Evolutionary conservation across 2,329 filamentous ascomycete species (phyloP).

Genomic region (Aspergillus sp.): DNA sequence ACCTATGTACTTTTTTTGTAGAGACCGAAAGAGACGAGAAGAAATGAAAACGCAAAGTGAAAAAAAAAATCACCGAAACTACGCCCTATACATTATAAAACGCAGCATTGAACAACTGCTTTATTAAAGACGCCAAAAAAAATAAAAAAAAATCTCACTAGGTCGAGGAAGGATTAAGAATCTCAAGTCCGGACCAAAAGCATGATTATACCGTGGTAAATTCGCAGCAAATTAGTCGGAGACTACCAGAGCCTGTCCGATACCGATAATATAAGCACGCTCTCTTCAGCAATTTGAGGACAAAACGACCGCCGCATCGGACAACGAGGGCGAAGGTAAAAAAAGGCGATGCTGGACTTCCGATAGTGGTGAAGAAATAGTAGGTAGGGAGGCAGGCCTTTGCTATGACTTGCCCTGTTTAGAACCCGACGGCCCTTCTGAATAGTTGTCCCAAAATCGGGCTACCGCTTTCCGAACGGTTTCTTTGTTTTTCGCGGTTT

Average conservation of each 20-base stretch:
- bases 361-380: neutral
- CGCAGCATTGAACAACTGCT: neutral
- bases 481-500: slow-evolving; percentile 40
- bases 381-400: neutral
- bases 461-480: slow-evolving; percentile 52
- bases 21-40: neutral
- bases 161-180: neutral
- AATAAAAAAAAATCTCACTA: neutral
- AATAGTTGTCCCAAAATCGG: slow-evolving; percentile 56
- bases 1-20: neutral
- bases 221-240: neutral
- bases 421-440: slow-evolving; percentile 24
- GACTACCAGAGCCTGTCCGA: slow-evolving; percentile 8
- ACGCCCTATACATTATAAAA: neutral
- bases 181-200: neutral
- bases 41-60: neutral
- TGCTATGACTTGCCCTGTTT: slow-evolving; percentile 25
- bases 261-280: neutral
- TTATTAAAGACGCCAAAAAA: neutral
- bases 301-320: slow-evolving; percentile 49
- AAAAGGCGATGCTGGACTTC: neutral
- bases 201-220: neutral
- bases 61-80: slow-evolving; percentile 1
- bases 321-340: slow-evolving; percentile 43
- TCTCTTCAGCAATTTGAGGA: slow-evolving; percentile 20